Evolutionary conservation across 495 filamentous ascomycete species (phyloP).

Genomic region (Chaetomium tenue): DNA sequence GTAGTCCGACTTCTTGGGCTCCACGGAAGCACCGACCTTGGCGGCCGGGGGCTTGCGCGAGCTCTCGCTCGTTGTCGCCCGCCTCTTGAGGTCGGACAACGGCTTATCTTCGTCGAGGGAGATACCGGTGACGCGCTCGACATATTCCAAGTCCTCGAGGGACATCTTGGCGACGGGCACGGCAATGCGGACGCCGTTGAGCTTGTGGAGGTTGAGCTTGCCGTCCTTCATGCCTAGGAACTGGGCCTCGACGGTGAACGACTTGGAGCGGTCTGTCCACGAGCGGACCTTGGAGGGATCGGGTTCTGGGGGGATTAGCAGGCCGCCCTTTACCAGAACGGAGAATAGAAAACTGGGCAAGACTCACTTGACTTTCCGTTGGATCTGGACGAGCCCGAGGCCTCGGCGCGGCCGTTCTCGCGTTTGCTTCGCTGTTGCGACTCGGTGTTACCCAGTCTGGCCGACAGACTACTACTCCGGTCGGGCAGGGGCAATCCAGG

Average conservation of each 20-base stretch:
- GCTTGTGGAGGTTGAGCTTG: slow-evolving; percentile 97
- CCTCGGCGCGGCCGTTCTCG: slow-evolving; percentile 58
- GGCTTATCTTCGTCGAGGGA: slow-evolving; percentile 97
- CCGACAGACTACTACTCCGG: slow-evolving; percentile 63
- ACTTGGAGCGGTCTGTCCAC: slow-evolving; percentile 93
- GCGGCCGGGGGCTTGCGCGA: slow-evolving; percentile 28
- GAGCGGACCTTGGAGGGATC: slow-evolving; percentile 79
- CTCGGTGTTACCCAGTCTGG: slow-evolving; percentile 57
- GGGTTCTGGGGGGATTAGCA: slow-evolving; percentile 57
- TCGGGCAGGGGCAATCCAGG: slow-evolving; percentile 67
- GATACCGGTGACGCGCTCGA: slow-evolving; percentile 78
- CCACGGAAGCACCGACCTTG: slow-evolving; percentile 50
- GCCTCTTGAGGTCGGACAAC: slow-evolving; percentile 69
- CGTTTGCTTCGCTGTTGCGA: slow-evolving; percentile 64
- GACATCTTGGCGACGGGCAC: slow-evolving; percentile 96
- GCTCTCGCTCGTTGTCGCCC: slow-evolving; percentile 26
- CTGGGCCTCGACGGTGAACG: slow-evolving; percentile 96
- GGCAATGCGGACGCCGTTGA: slow-evolving; percentile 97
- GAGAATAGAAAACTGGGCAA: not conserved
- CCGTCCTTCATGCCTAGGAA: slow-evolving; percentile 91
- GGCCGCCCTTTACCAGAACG: not conserved
- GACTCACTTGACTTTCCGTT: slow-evolving; percentile 71
- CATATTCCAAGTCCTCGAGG: slow-evolving; percentile 88
- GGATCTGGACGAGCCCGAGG: slow-evolving; percentile 42
- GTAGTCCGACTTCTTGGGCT: slow-evolving; percentile 67